A percentile compares a stretch with the other conserved stretches of the same genome.
Evolutionary conservation across 768 basidiomycete genomes (phyloP).

Genomic region (Lactarius akahatsu): DNA sequence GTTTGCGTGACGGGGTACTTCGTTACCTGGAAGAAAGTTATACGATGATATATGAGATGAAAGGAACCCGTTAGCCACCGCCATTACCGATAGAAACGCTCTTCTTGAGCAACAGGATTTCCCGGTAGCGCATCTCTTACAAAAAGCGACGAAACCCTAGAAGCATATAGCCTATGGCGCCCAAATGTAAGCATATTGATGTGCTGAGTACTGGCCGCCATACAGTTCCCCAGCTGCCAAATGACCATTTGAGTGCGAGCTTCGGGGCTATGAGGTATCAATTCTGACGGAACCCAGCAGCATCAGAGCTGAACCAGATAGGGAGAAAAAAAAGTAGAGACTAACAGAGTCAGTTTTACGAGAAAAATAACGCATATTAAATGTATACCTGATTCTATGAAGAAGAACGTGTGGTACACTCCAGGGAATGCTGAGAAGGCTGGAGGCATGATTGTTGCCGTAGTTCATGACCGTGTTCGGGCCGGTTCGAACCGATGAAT

Average conservation of each 20-base stretch:
- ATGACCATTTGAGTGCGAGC: slow-evolving; percentile 59
- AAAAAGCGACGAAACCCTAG: slow-evolving; percentile 62
- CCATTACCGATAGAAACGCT: slow-evolving; percentile 58
- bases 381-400: slow-evolving; percentile 60
- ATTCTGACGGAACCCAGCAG: slow-evolving; percentile 66
- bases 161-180: slow-evolving; percentile 53
- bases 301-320: slow-evolving; percentile 59
- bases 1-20: slow-evolving; percentile 44
- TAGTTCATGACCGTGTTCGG: neutral
- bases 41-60: slow-evolving; percentile 5
- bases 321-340: slow-evolving; percentile 49
- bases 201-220: neutral
- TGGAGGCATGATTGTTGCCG: slow-evolving; percentile 29
- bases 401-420: slow-evolving; percentile 59
- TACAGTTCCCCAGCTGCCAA: slow-evolving; percentile 69
- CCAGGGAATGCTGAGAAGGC: slow-evolving; percentile 60
- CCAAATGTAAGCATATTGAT: neutral
- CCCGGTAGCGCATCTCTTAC: slow-evolving; percentile 58
- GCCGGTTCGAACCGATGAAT: neutral
- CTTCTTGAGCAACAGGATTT: slow-evolving; percentile 67
- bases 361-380: neutral
- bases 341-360: slow-evolving; percentile 34
- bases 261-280: slow-evolving; percentile 52
- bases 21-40: slow-evolving; percentile 44
- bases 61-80: slow-evolving; percentile 56